Conservation (phyloP, 768 basidiomycete species). For the Boletus bicolor region DNA sequence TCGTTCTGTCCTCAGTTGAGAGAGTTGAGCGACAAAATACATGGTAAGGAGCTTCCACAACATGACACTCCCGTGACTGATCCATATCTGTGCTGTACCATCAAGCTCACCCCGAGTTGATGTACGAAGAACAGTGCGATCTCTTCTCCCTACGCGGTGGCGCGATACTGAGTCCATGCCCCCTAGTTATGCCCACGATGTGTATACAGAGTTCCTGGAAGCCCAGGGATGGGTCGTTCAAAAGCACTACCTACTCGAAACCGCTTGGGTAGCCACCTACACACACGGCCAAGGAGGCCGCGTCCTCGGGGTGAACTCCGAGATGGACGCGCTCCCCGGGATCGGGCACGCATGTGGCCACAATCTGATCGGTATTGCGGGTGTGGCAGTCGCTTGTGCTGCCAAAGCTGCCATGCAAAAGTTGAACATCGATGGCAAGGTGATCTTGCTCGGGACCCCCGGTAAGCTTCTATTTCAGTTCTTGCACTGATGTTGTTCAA, state of each 20-base stretch:
- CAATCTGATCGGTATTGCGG: conserved; percentile 75
- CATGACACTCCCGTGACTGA: neutral
- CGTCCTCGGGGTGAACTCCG: conserved; percentile 72
- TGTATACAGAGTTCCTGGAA: conserved; percentile 62
- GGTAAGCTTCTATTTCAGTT: conserved; percentile 38
- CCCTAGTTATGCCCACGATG: conserved; percentile 66
- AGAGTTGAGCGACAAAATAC: conserved; percentile 68
- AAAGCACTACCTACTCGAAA: conserved; percentile 59
- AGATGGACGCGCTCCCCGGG: conserved; percentile 64
- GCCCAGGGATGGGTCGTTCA: conserved; percentile 64
- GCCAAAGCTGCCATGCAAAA: conserved; percentile 61
- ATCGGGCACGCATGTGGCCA: conserved; percentile 79
- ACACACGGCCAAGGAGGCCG: conserved; percentile 63
- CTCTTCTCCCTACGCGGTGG: neutral
- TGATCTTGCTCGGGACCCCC: conserved; percentile 75
- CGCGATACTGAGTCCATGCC: neutral
- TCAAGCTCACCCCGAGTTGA: conserved; percentile 69
- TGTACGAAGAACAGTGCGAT: conserved; percentile 61
- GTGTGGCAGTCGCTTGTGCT: conserved; percentile 69
- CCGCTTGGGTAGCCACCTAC: conserved; percentile 77
- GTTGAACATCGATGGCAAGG: conserved; percentile 61
- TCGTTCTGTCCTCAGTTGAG: conserved; percentile 55
- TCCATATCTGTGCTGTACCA: neutral
- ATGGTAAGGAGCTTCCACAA: conserved; percentile 39
- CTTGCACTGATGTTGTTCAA: neutral